Evolutionary conservation across 768 basidiomycete genomes (phyloP).

Genomic region (Aureoboletus auriporus): DNA sequence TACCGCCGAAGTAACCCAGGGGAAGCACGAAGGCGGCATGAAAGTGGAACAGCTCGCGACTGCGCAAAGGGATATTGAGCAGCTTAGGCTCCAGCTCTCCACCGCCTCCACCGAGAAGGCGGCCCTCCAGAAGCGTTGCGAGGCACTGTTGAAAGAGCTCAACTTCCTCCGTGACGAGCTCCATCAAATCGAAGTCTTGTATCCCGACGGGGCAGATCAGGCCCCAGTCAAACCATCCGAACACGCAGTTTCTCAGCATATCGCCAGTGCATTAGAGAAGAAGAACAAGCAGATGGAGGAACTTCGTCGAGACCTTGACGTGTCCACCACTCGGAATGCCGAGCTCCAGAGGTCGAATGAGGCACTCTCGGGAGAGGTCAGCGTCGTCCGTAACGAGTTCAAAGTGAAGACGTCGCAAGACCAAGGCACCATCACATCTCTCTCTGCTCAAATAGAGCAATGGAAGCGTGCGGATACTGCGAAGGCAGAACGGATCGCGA

Average conservation of each 20-base stretch:
- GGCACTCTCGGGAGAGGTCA: neutral
- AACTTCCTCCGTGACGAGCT: neutral
- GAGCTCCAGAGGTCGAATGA: slow-evolving; percentile 4
- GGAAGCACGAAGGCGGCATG: neutral
- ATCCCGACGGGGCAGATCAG: neutral
- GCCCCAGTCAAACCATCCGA: neutral
- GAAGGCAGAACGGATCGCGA: neutral
- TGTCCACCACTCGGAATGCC: neutral
- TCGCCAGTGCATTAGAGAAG: neutral
- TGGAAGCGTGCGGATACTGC: neutral
- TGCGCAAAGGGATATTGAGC: too few species aligned
- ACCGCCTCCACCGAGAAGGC: too few species aligned
- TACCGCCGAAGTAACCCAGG: neutral
- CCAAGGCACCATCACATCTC: neutral
- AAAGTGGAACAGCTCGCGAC: too few species aligned
- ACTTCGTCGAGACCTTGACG: slow-evolving; percentile 2
- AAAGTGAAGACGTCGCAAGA: slow-evolving; percentile 1
- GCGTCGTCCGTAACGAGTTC: neutral
- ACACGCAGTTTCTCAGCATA: neutral
- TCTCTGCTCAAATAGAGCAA: slow-evolving; percentile 1
- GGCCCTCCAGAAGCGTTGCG: too few species aligned
- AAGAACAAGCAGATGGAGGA: neutral
- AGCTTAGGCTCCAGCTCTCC: too few species aligned
- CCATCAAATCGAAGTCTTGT: neutral
- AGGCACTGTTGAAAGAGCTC: neutral